phyloP scores from a whole-genome alignment of 75 land plant species.

The Picea sitchensis region DNA sequence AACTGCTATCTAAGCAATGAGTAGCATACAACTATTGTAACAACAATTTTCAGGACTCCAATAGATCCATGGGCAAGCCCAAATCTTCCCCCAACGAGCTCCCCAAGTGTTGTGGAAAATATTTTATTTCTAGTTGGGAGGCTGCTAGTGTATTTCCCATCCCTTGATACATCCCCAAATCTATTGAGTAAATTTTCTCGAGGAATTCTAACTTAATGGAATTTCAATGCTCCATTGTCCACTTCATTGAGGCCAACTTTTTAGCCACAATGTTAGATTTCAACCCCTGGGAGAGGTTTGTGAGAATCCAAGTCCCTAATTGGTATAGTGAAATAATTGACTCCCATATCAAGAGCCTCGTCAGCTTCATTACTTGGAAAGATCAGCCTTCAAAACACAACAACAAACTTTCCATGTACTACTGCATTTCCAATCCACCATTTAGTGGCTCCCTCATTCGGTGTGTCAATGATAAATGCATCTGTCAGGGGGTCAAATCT shows the following conservation, averaged over 20 bases:
- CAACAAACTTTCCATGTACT: slow-evolving; percentile 93
- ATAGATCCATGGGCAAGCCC: slow-evolving; percentile 85
- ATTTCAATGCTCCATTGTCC: slow-evolving; percentile 91
- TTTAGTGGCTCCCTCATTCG: slow-evolving; percentile 94
- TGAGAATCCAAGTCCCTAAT: slow-evolving; percentile 81
- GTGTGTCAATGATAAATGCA: slow-evolving; percentile 88
- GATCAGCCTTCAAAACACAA: slow-evolving; percentile 79
- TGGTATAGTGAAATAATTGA: slow-evolving; percentile 98
- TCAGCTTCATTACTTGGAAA: slow-evolving; percentile 59
- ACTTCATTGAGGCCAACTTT: slow-evolving; percentile 95
- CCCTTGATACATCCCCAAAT: too few relatives aligned
- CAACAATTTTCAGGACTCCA: slow-evolving; percentile 75
- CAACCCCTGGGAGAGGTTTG: slow-evolving; percentile 73
- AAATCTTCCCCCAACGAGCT: slow-evolving; percentile 94
- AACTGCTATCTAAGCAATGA: slow-evolving; percentile 88
- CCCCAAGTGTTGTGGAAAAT: slow-evolving; percentile 95
- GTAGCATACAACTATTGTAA: slow-evolving; percentile 80
- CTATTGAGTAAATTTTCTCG: too few relatives aligned
- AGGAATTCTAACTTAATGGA: too few relatives aligned
- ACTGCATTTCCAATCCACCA: slow-evolving; percentile 99
- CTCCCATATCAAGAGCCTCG: slow-evolving; percentile 76
- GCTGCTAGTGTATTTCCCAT: slow-evolving; percentile 61
- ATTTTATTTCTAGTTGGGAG: slow-evolving; percentile 83
- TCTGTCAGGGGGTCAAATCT: slow-evolving; percentile 76
- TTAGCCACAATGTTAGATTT: slow-evolving; percentile 92